Percentiles rank a stretch among this genome's conserved stretches.
These are phyloP conservation scores for Carex myosuroides DNA, from an alignment of 176 grass and related monocot species.

Conservation along the genomic window DNA sequence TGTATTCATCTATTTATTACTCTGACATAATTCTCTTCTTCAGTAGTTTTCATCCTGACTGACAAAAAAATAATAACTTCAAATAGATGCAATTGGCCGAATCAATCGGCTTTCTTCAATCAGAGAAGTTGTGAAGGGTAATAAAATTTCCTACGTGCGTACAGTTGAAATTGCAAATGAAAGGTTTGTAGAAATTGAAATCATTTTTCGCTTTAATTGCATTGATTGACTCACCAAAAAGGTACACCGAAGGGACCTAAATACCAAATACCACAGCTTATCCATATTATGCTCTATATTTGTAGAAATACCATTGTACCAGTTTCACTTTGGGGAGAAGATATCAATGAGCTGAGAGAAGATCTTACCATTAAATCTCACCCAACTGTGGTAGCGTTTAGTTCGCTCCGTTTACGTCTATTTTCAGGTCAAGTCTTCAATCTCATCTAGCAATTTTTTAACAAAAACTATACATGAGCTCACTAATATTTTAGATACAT, in stretches of 20 bases:
- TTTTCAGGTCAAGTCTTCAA: neutral
- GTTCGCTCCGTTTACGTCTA: neutral
- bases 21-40: neutral
- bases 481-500: neutral
- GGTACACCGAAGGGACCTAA: neutral
- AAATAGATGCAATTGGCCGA: conserved; percentile 15
- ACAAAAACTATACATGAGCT: neutral
- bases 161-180: neutral
- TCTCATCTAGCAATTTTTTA: neutral
- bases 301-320: neutral
- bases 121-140: conserved; percentile 1
- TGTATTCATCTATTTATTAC: neutral
- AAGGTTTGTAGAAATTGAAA: neutral
- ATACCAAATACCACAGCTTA: neutral
- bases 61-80: neutral
- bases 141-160: neutral
- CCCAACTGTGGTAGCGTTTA: neutral
- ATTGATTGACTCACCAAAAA: neutral
- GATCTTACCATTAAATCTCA: neutral
- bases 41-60: neutral
- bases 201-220: neutral
- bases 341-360: neutral
- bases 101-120: neutral
- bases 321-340: conserved; percentile 4
- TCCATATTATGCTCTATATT: neutral